A percentile compares a stretch with the other conserved stretches of the same genome.
Conservation (phyloP, 2,329 filamentous ascomycete species). For the Pseudogymnoascus sp. region DNA sequence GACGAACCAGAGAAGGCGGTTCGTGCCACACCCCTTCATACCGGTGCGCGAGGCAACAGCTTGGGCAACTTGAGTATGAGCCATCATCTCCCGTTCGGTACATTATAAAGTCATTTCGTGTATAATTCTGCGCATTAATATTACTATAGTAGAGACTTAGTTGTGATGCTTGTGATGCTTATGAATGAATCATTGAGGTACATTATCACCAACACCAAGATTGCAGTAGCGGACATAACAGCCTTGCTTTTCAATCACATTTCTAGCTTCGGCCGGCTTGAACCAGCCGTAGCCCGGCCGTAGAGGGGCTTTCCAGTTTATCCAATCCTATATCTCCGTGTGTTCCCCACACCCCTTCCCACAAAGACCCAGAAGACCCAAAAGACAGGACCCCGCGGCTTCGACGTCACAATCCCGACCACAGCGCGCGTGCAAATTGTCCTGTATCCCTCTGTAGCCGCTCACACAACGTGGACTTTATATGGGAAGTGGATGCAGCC, state of each 20-base stretch:
- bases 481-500: slow-evolving; percentile 8
- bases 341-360: not conserved
- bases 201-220: not conserved
- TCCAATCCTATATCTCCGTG: not conserved
- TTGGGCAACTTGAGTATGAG: not conserved
- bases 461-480: slow-evolving; percentile 6
- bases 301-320: not conserved
- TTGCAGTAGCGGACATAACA: not conserved
- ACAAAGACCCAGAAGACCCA: not conserved
- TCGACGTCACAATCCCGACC: slow-evolving; percentile 5
- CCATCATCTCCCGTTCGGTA: not conserved
- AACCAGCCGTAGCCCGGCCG: not conserved
- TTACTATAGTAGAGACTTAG: no score
- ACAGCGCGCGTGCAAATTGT: not conserved
- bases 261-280: not conserved
- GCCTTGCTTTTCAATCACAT: not conserved
- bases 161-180: not conserved
- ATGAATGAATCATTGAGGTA: not conserved
- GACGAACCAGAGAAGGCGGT: not conserved
- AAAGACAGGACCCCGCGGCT: slow-evolving; percentile 1
- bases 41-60: not conserved
- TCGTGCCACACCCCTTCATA: not conserved
- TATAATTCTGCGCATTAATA: not conserved
- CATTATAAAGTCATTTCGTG: not conserved
- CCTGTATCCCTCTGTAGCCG: slow-evolving; percentile 1